Percentiles rank a stretch among this genome's conserved stretches.
These are phyloP conservation scores for Starmerella scarabaei DNA, from an alignment of 805 yeast species.

Conservation along the genomic window DNA sequence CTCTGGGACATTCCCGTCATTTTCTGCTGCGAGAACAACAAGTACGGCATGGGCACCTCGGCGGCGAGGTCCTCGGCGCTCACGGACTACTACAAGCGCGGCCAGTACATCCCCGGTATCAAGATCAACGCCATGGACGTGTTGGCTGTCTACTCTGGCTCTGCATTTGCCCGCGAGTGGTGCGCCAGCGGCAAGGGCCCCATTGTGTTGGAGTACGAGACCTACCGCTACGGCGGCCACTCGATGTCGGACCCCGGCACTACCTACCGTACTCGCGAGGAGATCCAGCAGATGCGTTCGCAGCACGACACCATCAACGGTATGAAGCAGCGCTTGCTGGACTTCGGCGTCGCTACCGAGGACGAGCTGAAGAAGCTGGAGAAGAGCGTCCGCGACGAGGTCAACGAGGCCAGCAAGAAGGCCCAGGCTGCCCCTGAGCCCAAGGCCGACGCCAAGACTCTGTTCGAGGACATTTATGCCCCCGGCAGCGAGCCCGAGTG, in stretches of 20 bases:
- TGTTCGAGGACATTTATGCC: slow-evolving; percentile 93
- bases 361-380: slow-evolving; percentile 89
- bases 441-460: slow-evolving; percentile 84
- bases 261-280: slow-evolving; percentile 99
- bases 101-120: slow-evolving; percentile 97
- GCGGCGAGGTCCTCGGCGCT: slow-evolving; percentile 94
- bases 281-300: slow-evolving; percentile 98
- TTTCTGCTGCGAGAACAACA: slow-evolving; percentile 96
- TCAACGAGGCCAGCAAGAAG: slow-evolving; percentile 83
- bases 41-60: slow-evolving; percentile 99
- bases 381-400: slow-evolving; percentile 90
- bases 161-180: slow-evolving; percentile 96
- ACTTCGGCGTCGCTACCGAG: slow-evolving; percentile 76
- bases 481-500: slow-evolving; percentile 87
- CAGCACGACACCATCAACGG: slow-evolving; percentile 97
- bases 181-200: slow-evolving; percentile 89
- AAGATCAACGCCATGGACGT: slow-evolving; percentile 98
- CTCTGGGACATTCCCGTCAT: slow-evolving; percentile 92
- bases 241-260: slow-evolving; percentile 99
- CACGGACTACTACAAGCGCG: slow-evolving; percentile 96
- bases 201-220: slow-evolving; percentile 88
- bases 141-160: slow-evolving; percentile 87
- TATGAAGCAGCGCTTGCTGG: slow-evolving; percentile 73
- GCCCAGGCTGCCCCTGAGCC: slow-evolving; percentile 94
- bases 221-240: slow-evolving; percentile 99